Conservation (phyloP, 306 rosid genomes). For the Castanopsis chinensis region DNA sequence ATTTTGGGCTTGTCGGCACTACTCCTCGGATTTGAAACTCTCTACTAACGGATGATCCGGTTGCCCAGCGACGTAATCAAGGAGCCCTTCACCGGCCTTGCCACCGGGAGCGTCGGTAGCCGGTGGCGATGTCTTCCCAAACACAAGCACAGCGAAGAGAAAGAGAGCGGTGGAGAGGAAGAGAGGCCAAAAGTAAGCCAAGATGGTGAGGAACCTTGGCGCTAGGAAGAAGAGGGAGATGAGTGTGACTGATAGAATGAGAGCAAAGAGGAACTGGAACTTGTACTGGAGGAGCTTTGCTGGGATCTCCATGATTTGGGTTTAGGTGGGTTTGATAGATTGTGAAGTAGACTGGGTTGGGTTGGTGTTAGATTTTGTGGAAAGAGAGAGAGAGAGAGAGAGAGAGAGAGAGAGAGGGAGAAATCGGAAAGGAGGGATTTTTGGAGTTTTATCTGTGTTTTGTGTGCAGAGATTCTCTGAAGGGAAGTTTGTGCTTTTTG, state of each 20-base stretch:
- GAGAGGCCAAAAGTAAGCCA: constrained; percentile 93
- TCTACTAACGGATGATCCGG: constrained; percentile 42
- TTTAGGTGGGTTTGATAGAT: not conserved
- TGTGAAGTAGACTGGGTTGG: not conserved
- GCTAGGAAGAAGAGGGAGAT: constrained; percentile 41
- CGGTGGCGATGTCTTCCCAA: constrained; percentile 48
- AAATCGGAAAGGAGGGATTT: not conserved
- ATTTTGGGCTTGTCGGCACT: not conserved
- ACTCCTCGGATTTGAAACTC: constrained; percentile 42
- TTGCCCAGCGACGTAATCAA: constrained; percentile 76
- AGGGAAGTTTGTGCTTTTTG: not conserved
- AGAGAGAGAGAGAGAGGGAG: not conserved
- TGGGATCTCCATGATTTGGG: constrained; percentile 66
- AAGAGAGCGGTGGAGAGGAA: constrained; percentile 78
- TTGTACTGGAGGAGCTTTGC: constrained; percentile 47
- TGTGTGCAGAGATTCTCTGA: constrained; percentile 44
- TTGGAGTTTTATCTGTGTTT: not conserved
- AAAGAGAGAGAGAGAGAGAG: not conserved
- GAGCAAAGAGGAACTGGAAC: constrained; percentile 41
- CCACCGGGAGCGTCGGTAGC: constrained; percentile 34
- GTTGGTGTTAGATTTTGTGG: not conserved
- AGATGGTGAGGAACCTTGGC: constrained; percentile 53
- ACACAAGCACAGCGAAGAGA: constrained; percentile 60
- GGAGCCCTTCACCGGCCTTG: constrained; percentile 60
- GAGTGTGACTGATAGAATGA: constrained; percentile 23